Evolutionary conservation across 768 basidiomycete species (phyloP).

Genomic region (Lactarius pseudohatsudake): DNA sequence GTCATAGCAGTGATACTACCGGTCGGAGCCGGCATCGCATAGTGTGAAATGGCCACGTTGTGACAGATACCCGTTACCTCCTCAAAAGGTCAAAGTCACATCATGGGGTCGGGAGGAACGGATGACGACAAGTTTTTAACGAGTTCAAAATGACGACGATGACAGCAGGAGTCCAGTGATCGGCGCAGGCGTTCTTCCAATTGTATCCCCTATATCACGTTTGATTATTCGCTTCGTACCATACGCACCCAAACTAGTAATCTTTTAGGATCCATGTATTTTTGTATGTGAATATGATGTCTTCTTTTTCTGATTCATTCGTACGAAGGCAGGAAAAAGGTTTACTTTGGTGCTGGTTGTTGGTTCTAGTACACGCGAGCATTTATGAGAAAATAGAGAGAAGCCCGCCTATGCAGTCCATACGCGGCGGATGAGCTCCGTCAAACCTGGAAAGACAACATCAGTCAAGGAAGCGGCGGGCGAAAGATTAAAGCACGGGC

Average conservation of each 20-base stretch:
- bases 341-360: not conserved
- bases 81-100: not conserved
- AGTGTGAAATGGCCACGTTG: not conserved
- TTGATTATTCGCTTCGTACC: not conserved
- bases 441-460: slow-evolving; percentile 56
- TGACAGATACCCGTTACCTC: not conserved
- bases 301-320: not conserved
- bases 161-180: not conserved
- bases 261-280: not conserved
- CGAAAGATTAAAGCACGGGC: no score
- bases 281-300: not conserved
- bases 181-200: not conserved
- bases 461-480: not conserved
- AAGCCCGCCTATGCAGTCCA: slow-evolving; percentile 66
- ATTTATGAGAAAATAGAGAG: no score
- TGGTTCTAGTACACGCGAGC: slow-evolving; percentile 15
- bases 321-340: not conserved
- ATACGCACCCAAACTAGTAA: slow-evolving; percentile 4
- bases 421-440: slow-evolving; percentile 77
- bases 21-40: slow-evolving; percentile 23
- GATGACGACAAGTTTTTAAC: not conserved
- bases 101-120: not conserved
- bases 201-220: not conserved
- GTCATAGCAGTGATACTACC: slow-evolving; percentile 15
- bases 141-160: not conserved